These are phyloP conservation scores for Cicer yamashitae DNA, from an alignment of 306 rosid genomes.

Conservation along the genomic window DNA sequence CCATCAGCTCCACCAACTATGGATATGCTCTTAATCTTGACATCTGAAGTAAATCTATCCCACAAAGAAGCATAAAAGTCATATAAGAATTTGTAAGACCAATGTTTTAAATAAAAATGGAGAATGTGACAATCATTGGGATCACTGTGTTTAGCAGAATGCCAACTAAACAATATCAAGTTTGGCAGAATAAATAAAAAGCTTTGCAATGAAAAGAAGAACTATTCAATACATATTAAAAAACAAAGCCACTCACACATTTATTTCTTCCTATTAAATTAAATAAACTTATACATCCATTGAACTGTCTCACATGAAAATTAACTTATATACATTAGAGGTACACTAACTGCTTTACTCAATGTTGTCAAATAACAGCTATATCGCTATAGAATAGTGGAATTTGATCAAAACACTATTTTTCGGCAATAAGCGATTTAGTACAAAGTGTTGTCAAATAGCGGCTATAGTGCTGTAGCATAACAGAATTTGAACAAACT, in stretches of 20 bases:
- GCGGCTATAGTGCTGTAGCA: too few relatives aligned
- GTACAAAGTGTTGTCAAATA: too few relatives aligned
- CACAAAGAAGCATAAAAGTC: conserved; percentile 32
- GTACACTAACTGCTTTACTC: neutral
- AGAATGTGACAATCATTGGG: conserved; percentile 18
- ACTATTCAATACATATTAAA: conserved; percentile 6
- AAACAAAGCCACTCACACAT: neutral
- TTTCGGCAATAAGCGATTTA: too few relatives aligned
- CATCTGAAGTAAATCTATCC: conserved; percentile 90
- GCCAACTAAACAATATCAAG: neutral
- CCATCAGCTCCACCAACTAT: conserved; percentile 84
- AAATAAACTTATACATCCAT: neutral
- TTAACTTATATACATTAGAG: conserved; percentile 33
- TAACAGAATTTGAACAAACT: too few relatives aligned
- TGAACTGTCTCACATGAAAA: neutral
- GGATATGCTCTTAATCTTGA: conserved; percentile 93
- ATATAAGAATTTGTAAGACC: conserved; percentile 35
- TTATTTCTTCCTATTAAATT: neutral
- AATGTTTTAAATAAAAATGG: conserved; percentile 1
- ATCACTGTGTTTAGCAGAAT: conserved; percentile 22
- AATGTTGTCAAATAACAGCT: neutral
- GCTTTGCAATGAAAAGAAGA: conserved; percentile 17
- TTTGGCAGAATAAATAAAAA: conserved; percentile 10
- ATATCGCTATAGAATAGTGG: too few relatives aligned
- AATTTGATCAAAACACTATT: too few relatives aligned